Evolutionary conservation across 805 yeast species (phyloP), one percentile per base, ranked within the genome.

Genomic region (Debaryomyces hansenii): DNA sequence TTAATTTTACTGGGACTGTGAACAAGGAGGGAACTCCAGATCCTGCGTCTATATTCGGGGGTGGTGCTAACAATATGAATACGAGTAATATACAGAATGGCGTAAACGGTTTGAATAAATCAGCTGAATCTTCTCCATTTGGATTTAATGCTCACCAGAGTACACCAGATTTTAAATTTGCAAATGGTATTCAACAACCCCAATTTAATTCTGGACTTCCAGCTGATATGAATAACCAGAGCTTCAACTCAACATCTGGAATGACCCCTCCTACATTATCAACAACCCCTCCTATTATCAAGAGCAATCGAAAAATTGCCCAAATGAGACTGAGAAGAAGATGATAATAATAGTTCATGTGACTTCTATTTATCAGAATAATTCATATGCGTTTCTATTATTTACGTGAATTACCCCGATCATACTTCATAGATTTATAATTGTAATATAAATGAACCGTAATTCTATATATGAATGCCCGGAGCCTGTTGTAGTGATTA

Each of bases 281-380:
- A 10, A 43, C 53, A 14, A 53, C 62, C 7, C 62, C 62, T 8
- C 63, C 63, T n/a, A 44, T 56, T 29, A 44, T 54, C 12, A 39
- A 39, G 34, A 42, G 51, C 37, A 54, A 55, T 37, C 54, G 72
- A 10, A 64, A 55, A 44, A 58, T 66, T 33, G 72, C 72, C 14
- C 68, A 58, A 40, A 66, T 67, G 69, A 58, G 72, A 40, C 62
- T 52, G 46, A 60, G 72, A 52, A 57, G 66, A 49, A 49, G 64
- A 21, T 58, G 27, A 24, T 24, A 3, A 24, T 24, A 49, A 39
- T 45, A 39, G 43, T 36, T 28, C 18, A 16, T 27, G 35, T 21
- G 29, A 37, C 24, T 7, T 12, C 39, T 36, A 18, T 18, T 4
- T 35, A 16, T 15, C 24, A 12, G 14, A 16, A 16, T n/a, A 15